These are phyloP conservation scores for Apiotrichum gracile DNA, from an alignment of 1,284 basidiomycete genomes.

Conservation along the genomic window DNA sequence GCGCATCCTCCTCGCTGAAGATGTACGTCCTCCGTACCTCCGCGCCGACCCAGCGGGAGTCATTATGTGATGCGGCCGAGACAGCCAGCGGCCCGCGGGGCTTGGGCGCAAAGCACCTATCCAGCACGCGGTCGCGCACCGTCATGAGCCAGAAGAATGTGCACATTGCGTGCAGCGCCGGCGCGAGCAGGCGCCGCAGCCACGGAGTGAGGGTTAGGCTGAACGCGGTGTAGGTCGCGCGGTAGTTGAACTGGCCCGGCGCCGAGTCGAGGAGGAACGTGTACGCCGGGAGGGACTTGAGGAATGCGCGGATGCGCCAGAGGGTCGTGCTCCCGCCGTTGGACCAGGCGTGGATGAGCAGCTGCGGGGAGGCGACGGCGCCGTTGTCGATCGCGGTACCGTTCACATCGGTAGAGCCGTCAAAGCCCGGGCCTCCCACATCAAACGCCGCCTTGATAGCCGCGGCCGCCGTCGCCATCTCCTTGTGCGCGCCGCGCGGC, in stretches of 20 bases:
- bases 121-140: background rate
- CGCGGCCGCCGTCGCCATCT: background rate
- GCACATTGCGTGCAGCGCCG: conserved; percentile 4
- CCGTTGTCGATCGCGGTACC: background rate
- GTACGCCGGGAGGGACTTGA: conserved; percentile 3
- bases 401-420: background rate
- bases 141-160: conserved; percentile 9
- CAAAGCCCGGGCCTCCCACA: too few relatives aligned
- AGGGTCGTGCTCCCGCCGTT: conserved; percentile 11
- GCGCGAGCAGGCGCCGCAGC: conserved; percentile 5
- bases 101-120: background rate
- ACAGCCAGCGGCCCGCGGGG: conserved; percentile 2
- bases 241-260: conserved; percentile 13
- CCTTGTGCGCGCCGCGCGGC: background rate
- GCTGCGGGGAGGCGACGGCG: background rate
- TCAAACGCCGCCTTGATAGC: background rate
- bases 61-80: conserved; percentile 1
- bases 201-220: background rate
- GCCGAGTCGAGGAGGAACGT: conserved; percentile 10
- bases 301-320: background rate
- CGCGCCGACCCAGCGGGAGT: background rate
- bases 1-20: conserved; percentile 12
- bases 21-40: conserved; percentile 14
- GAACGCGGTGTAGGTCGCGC: conserved; percentile 3
- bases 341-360: conserved; percentile 15